Conservation (phyloP, 768 basidiomycete species). For the Tulasnella sp. region DNA sequence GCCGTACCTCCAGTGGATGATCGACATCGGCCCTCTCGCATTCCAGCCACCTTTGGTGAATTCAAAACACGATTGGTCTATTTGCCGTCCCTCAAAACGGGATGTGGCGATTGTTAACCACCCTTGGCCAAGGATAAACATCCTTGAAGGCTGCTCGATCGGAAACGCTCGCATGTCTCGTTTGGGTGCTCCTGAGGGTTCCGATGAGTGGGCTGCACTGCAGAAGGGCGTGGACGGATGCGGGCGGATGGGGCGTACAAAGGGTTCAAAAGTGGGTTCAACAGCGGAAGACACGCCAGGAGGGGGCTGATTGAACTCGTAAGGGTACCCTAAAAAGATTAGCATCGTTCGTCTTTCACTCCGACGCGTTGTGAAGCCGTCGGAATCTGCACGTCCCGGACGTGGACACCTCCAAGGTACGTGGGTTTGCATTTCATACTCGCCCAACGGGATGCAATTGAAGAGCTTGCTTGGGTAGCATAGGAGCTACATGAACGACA, state of each 20-base stretch:
- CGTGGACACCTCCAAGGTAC: too few species aligned
- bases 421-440: background rate
- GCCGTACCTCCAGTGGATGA: too few species aligned
- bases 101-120: slow-evolving; percentile 31
- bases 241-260: slow-evolving; percentile 20
- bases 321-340: slow-evolving; percentile 21
- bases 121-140: slow-evolving; percentile 43
- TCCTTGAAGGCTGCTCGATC: slow-evolving; percentile 65
- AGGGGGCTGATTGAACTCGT: background rate
- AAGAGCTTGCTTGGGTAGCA: background rate
- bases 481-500: background rate
- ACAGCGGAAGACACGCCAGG: background rate
- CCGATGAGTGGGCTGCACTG: slow-evolving; percentile 23
- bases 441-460: too few species aligned
- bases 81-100: background rate
- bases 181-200: slow-evolving; percentile 23
- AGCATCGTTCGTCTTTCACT: slow-evolving; percentile 20
- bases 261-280: slow-evolving; percentile 14
- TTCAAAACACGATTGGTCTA: too few species aligned
- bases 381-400: too few species aligned
- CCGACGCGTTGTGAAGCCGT: background rate
- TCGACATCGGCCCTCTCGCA: too few species aligned
- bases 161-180: slow-evolving; percentile 52
- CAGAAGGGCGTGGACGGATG: slow-evolving; percentile 15
- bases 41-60: too few species aligned